phyloP scores from a whole-genome alignment of 345 rosid genomes.

The Camelina hispida region DNA sequence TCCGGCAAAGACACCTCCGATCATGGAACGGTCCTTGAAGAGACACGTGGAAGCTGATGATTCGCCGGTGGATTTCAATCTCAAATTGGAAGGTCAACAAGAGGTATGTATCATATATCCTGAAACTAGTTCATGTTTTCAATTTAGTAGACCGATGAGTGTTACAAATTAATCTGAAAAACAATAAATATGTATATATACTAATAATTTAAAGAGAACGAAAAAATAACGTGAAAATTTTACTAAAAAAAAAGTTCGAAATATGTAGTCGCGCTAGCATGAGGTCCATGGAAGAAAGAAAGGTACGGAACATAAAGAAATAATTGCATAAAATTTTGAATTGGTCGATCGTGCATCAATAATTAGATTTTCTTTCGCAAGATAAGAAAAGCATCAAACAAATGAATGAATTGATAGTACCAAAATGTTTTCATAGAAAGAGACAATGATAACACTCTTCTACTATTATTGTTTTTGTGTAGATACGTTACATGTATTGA shows the following conservation, averaged over 20 bases:
- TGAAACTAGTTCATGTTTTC: too few relatives aligned
- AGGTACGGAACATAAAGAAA: slow-evolving; percentile 18
- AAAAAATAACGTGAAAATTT: neutral
- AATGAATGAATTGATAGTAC: slow-evolving; percentile 14
- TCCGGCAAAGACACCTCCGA: slow-evolving; percentile 82
- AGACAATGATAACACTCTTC: slow-evolving; percentile 24
- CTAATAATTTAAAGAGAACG: neutral
- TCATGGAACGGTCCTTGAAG: slow-evolving; percentile 55
- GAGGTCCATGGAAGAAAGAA: slow-evolving; percentile 21
- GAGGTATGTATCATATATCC: slow-evolving; percentile 56
- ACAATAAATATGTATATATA: too few relatives aligned
- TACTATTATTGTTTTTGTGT: slow-evolving; percentile 20
- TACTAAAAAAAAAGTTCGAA: neutral
- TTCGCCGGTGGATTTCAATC: slow-evolving; percentile 46
- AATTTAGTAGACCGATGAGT: too few relatives aligned
- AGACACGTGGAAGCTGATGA: slow-evolving; percentile 58
- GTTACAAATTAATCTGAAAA: too few relatives aligned
- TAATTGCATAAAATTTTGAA: slow-evolving; percentile 37
- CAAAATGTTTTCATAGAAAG: slow-evolving; percentile 27
- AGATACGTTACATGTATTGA: neutral
- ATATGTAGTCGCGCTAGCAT: slow-evolving; percentile 21
- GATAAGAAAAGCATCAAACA: slow-evolving; percentile 32
- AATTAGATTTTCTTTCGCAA: slow-evolving; percentile 29
- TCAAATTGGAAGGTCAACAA: slow-evolving; percentile 49
- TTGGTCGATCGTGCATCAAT: slow-evolving; percentile 40